Percentiles rank a stretch among this genome's conserved stretches.
Evolutionary conservation across 805 yeast species (phyloP).

Genomic region (Schizosaccharomyces octosporus): DNA sequence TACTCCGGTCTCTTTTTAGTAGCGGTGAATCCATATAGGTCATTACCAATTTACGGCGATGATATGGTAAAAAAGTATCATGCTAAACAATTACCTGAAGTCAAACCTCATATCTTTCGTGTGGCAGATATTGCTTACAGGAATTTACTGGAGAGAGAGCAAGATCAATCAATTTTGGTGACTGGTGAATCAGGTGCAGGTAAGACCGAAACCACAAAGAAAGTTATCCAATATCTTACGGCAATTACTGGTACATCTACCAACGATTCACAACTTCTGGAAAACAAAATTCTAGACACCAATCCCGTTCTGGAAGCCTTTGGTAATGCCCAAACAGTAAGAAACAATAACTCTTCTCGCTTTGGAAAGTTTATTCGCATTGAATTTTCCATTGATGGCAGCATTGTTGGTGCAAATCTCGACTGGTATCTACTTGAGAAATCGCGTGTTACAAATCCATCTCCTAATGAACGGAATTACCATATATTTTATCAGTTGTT

Average conservation of each 20-base stretch:
- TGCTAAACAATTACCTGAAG: constrained; percentile 13
- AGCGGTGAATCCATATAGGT: constrained; percentile 77
- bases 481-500: constrained; percentile 82
- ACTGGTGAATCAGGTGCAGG: constrained; percentile 99
- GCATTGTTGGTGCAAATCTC: constrained; percentile 66
- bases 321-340: constrained; percentile 89
- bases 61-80: constrained; percentile 35
- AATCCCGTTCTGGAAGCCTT: constrained; percentile 89
- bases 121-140: constrained; percentile 67
- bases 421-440: constrained; percentile 89
- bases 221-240: constrained; percentile 74
- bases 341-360: constrained; percentile 83
- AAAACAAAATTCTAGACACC: constrained; percentile 67
- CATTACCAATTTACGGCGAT: constrained; percentile 43
- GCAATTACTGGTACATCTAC: constrained; percentile 18
- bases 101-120: constrained; percentile 72
- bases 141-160: constrained; percentile 23
- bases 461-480: constrained; percentile 66
- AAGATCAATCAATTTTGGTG: constrained; percentile 73
- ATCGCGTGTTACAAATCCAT: constrained; percentile 84
- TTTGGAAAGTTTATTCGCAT: constrained; percentile 90
- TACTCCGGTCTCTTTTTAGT: constrained; percentile 87
- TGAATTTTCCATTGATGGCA: constrained; percentile 37
- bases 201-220: constrained; percentile 90
- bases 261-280: constrained; percentile 20